phyloP scores from a whole-genome alignment of 2,329 filamentous ascomycete species.

The Aspergillus fijiensis region DNA sequence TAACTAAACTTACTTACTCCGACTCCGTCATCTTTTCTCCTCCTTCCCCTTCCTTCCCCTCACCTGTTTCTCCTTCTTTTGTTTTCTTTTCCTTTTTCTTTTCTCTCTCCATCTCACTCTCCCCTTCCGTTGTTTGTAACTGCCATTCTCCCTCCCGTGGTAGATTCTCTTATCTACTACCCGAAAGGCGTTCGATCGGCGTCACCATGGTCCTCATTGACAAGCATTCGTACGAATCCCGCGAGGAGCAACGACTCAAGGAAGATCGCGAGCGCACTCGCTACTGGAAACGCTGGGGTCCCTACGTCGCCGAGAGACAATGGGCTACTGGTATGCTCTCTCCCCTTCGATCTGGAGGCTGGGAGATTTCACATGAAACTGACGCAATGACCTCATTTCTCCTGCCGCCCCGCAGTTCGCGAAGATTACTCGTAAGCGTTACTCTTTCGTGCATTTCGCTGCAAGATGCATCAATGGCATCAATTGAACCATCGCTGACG shows the following conservation, averaged over 20 bases:
- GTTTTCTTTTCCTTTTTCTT: background rate
- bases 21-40: background rate
- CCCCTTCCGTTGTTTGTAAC: background rate
- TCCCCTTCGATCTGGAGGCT: background rate
- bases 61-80: background rate
- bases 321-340: slow-evolving; percentile 78
- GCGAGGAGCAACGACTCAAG: slow-evolving; percentile 86
- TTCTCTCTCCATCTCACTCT: background rate
- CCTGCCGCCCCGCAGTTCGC: slow-evolving; percentile 57
- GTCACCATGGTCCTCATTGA: slow-evolving; percentile 81
- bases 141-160: background rate
- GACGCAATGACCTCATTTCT: slow-evolving; percentile 24
- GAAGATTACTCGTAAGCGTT: slow-evolving; percentile 78
- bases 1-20: background rate
- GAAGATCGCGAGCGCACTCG: slow-evolving; percentile 78
- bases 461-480: background rate
- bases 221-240: slow-evolving; percentile 79
- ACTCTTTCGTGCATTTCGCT: slow-evolving; percentile 1
- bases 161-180: background rate
- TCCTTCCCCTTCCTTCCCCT: slow-evolving; percentile 2
- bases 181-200: background rate
- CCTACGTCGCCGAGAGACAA: slow-evolving; percentile 89
- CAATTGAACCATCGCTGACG: slow-evolving; percentile 4
- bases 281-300: slow-evolving; percentile 99
- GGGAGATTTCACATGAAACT: slow-evolving; percentile 14